Conservation (phyloP, 208 protist species). For the Wallacemonas sp. region DNA sequence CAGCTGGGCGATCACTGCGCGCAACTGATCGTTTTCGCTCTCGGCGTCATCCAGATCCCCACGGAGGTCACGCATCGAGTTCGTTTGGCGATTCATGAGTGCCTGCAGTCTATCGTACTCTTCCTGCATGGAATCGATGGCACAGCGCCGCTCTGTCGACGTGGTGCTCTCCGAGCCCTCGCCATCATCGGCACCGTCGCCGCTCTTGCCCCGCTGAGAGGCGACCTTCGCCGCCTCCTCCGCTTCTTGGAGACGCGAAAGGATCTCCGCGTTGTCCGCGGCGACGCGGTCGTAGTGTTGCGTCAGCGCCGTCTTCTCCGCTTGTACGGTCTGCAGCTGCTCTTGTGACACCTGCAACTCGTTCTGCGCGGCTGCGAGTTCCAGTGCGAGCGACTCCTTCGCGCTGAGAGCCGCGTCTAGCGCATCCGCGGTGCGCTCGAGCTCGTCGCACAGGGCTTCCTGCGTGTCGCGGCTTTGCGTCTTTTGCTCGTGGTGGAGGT, state of each 20-base stretch:
- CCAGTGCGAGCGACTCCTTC: slow-evolving; percentile 13
- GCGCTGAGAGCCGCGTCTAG: slow-evolving; percentile 16
- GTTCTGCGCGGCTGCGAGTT: background rate
- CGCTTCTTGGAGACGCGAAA: slow-evolving; percentile 21
- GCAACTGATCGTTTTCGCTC: slow-evolving; percentile 29
- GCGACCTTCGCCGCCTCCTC: slow-evolving; percentile 4
- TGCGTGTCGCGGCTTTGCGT: background rate
- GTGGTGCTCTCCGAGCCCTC: background rate
- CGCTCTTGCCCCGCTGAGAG: background rate
- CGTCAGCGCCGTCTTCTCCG: slow-evolving; percentile 25
- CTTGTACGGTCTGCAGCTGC: slow-evolving; percentile 11
- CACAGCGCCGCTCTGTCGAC: slow-evolving; percentile 13
- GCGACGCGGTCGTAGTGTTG: slow-evolving; percentile 36
- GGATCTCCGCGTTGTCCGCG: slow-evolving; percentile 37
- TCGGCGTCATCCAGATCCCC: slow-evolving; percentile 34
- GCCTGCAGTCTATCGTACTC: slow-evolving; percentile 33
- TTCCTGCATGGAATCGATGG: slow-evolving; percentile 11
- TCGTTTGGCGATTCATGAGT: slow-evolving; percentile 40
- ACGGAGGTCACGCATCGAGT: slow-evolving; percentile 33
- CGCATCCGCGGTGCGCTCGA: slow-evolving; percentile 26
- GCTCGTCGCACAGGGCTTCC: slow-evolving; percentile 22
- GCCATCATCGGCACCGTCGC: slow-evolving; percentile 6
- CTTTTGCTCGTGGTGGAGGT: background rate
- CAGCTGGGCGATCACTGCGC: slow-evolving; percentile 38
- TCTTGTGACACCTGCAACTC: slow-evolving; percentile 21